Conservation (phyloP, 495 filamentous ascomycete genomes). For the Penicillium herquei region DNA sequence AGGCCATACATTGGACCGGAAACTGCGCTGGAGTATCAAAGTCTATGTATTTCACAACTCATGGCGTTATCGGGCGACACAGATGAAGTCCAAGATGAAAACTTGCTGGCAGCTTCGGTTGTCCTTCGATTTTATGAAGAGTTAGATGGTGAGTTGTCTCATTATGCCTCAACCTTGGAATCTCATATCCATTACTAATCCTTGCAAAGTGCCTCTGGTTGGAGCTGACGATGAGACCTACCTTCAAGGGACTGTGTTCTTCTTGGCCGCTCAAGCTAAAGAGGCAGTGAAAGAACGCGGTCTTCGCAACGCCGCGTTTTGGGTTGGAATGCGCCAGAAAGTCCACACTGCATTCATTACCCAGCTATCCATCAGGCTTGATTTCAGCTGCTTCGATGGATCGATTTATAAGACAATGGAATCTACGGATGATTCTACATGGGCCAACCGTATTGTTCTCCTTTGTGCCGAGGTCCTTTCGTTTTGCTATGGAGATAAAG, state of each 20-base stretch:
- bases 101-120: slow-evolving; percentile 25
- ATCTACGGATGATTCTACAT: slow-evolving; percentile 25
- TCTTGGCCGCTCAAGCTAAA: slow-evolving; percentile 12
- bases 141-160: slow-evolving; percentile 18
- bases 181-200: not conserved
- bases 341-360: slow-evolving; percentile 32
- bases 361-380: slow-evolving; percentile 21
- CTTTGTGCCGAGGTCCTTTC: slow-evolving; percentile 26
- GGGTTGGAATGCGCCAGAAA: slow-evolving; percentile 33
- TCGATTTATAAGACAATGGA: slow-evolving; percentile 18
- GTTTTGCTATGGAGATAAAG: not conserved
- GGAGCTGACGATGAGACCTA: slow-evolving; percentile 10
- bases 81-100: slow-evolving; percentile 19
- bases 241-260: slow-evolving; percentile 9
- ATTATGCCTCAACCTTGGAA: not conserved
- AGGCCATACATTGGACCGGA: not conserved
- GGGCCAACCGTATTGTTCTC: slow-evolving; percentile 29
- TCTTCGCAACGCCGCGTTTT: slow-evolving; percentile 30
- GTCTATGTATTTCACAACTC: slow-evolving; percentile 20
- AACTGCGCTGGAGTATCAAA: slow-evolving; percentile 23
- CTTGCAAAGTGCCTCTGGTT: slow-evolving; percentile 2
- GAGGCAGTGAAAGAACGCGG: slow-evolving; percentile 7
- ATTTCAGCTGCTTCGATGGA: slow-evolving; percentile 12
- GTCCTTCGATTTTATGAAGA: slow-evolving; percentile 33
- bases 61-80: slow-evolving; percentile 13